Percentiles rank a stretch among this genome's conserved stretches.
These are phyloP conservation scores for Citrus hindsii DNA, from an alignment of 345 rosid species.

Conservation along the genomic window DNA sequence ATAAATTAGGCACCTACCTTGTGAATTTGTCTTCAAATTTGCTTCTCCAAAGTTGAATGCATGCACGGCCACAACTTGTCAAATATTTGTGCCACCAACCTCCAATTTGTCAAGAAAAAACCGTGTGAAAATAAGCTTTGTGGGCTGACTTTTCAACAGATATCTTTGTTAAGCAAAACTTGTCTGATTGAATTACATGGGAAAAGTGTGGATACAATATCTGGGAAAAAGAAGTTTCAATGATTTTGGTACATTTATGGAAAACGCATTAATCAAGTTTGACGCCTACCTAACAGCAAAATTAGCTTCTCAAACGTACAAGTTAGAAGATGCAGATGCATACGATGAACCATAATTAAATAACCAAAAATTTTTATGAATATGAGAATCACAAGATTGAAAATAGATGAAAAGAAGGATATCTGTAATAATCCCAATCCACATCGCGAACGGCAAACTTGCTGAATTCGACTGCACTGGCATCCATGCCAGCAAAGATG, in stretches of 20 bases:
- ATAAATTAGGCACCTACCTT: too few relatives aligned
- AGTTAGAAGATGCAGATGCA: not conserved
- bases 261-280: not conserved
- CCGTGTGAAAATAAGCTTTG: too few relatives aligned
- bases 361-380: not conserved
- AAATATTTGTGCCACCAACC: too few relatives aligned
- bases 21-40: too few relatives aligned
- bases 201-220: not conserved
- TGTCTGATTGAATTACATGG: not conserved
- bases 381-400: not conserved
- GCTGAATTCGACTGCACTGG: slow-evolving; percentile 89
- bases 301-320: not conserved
- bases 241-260: not conserved
- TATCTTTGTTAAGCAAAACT: slow-evolving; percentile 44
- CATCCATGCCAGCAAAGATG: slow-evolving; percentile 70
- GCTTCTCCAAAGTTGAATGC: too few relatives aligned
- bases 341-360: not conserved
- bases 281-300: not conserved
- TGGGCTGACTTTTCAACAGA: too few relatives aligned
- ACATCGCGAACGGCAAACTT: slow-evolving; percentile 70
- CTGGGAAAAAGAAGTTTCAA: not conserved
- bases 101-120: too few relatives aligned
- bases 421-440: slow-evolving; percentile 91
- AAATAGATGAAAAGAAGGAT: slow-evolving; percentile 42
- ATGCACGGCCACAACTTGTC: too few relatives aligned